Conservation (phyloP, 2,329 filamentous ascomycete species). For the Pyrenophora tritici-repentis region DNA sequence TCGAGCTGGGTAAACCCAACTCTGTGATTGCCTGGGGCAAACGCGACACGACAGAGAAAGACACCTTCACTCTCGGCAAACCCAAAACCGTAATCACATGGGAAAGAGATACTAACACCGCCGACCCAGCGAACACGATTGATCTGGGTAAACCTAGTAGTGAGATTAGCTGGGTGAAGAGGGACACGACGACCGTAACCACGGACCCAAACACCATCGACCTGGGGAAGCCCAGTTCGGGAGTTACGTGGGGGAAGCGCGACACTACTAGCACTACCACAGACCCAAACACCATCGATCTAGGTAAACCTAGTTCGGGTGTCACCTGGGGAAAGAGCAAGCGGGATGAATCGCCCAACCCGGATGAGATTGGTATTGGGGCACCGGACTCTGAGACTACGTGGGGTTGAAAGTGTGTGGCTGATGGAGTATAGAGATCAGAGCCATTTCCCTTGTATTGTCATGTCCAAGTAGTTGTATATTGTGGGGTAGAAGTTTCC, state of each 20-base stretch:
- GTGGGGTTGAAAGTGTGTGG: conserved; percentile 14
- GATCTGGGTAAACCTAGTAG: neutral
- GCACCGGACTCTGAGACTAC: conserved; percentile 14
- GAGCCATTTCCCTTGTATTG: too few species aligned
- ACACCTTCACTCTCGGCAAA: neutral
- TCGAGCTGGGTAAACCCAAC: conserved; percentile 22
- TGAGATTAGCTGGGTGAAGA: conserved; percentile 27
- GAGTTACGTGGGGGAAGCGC: conserved; percentile 5
- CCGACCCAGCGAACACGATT: conserved; percentile 1
- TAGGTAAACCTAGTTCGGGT: neutral
- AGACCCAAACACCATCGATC: neutral
- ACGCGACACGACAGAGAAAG: conserved; percentile 1
- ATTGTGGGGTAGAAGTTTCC: too few species aligned
- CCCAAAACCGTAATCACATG: conserved; percentile 18
- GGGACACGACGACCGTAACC: neutral
- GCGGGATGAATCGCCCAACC: conserved; percentile 9
- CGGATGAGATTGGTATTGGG: conserved; percentile 10
- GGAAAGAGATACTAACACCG: conserved; percentile 5
- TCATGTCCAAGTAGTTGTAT: too few species aligned
- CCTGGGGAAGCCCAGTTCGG: conserved; percentile 18
- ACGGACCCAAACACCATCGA: too few species aligned
- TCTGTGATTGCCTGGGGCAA: conserved; percentile 24
- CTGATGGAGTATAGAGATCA: too few species aligned
- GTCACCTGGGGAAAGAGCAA: conserved; percentile 20
- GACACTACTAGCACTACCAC: too few species aligned